Evolutionary conservation across 2,329 filamentous ascomycete genomes (phyloP), one percentile per base, ranked within the genome.

Genomic region (Xylaria sp.): DNA sequence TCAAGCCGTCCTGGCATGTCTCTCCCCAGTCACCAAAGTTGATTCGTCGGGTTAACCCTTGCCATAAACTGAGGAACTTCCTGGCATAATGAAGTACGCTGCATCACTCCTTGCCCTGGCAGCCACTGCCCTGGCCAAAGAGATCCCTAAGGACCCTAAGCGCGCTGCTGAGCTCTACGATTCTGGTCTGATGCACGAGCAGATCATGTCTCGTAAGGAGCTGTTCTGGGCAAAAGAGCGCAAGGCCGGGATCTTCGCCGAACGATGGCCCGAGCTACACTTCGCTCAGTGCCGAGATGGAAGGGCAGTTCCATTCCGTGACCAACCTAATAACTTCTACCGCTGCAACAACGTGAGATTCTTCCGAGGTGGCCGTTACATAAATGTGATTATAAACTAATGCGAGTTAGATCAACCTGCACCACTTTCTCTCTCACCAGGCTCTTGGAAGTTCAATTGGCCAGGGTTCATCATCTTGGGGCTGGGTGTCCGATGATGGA

Each of bases 141-240:
- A 46, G 43, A 46, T 46, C 12, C 43, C 43, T 14, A 46, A 46
- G 14, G 43, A 46, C 25, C 23, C 43, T 28, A 11, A 46, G 28
- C 23, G 43, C 21, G 43, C 43, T n/a, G 43, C 43, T 23, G 43
- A 46, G 2, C 43, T 46, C 28, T 46, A 46, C 21, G 43, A 46
- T 14, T 46, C 43, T 15, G 43, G 43, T 46, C 43, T 46, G 11
- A 46, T 46, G 43, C 43, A 46, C 23, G 43, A 46, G n/a, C 15
- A 46, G 43, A 46, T 46, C 43, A 46, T 46, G 43, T 46, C 43
- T 46, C 43, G 23, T 46, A 46, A 46, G 28, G 43, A 46, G 43
- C 43, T 46, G 14, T 46, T 46, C 43, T 46, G 43, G 43, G 43
- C 21, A 31, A 21, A 28, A 31, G 43, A 31, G 11, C 43, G 43